Base-by-base conservation (phyloP, 2,329 filamentous ascomycete genomes). In the Penicillium sp. region DNA sequence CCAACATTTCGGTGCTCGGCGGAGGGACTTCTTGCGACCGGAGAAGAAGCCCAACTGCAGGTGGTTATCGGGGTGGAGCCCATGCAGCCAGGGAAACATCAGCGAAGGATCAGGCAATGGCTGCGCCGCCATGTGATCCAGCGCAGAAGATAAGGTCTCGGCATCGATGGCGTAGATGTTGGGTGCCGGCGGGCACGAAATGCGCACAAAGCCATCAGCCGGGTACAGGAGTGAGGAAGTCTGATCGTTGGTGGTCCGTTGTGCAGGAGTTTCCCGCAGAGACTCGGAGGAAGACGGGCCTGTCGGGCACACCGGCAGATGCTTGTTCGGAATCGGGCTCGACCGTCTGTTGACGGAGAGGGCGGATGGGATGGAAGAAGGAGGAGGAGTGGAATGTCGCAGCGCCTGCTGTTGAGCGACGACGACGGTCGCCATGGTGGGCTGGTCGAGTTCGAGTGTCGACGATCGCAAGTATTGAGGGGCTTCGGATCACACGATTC, bases 41-140 rank as follows among this genome's bases (percentile, higher is more conserved):
- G 86, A 84, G 70, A 99, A 97, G 76, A 96, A 97, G 6, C 88
- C 83, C 55, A 94, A 81, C 66, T 99, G 94, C 48, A 96, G 81
- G 54, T 90, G 85, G 66, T 99, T 99, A 55, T 88, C 84, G 0
- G 89, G 86, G 65, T 97, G 92, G 36, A 97, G 76, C 22, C 94
- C 94, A 74, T 99, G 94, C 22, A 96, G 79, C 94, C 94, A 99
- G 2, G 94, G 94, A 65, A 97, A 99, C 55, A 97, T 89, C 54
- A 85, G 80, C n/a, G 87, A 83, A 0, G 94, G 85, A 50, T 92
- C 85, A 6, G 94, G 92, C 22, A 97, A 78, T 1, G 91, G 87
- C 65, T 95, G 90, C 2, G 85, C 81, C 3, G 92, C 83, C 53
- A 85, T 76, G 63, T 92, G 83, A 58, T 95, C 85, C 30, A 97